Percentiles rank a stretch among this genome's conserved stretches.
Evolutionary conservation across 345 rosid genomes (phyloP).

Genomic region (Syzygium grande): DNA sequence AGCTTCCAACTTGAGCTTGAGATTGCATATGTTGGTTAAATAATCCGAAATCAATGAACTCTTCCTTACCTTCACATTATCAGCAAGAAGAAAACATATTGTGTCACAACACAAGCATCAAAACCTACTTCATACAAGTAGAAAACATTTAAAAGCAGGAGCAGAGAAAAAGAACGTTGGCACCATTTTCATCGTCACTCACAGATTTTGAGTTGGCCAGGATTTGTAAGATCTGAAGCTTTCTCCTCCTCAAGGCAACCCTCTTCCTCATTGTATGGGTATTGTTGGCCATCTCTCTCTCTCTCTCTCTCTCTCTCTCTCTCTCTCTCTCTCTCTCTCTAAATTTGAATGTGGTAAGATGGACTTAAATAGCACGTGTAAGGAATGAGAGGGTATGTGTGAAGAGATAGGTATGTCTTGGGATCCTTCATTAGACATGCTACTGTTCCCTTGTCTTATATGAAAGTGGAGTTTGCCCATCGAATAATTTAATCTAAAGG

Average conservation of each 20-base stretch:
- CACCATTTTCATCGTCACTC: neutral
- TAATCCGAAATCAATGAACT: slow-evolving; percentile 29
- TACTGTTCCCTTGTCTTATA: slow-evolving; percentile 17
- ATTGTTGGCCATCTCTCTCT: slow-evolving; percentile 25
- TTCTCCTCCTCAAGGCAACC: slow-evolving; percentile 25
- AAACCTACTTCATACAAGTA: neutral
- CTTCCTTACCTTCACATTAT: slow-evolving; percentile 29
- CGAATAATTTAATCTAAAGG: neutral
- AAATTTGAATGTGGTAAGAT: neutral
- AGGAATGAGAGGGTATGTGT: neutral
- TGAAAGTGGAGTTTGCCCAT: slow-evolving; percentile 11
- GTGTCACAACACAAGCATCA: neutral
- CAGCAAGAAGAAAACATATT: neutral
- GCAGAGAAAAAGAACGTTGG: neutral
- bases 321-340: neutral
- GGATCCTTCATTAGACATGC: slow-evolving; percentile 25
- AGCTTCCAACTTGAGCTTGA: slow-evolving; percentile 52
- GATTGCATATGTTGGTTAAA: slow-evolving; percentile 41
- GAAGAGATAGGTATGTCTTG: slow-evolving; percentile 8
- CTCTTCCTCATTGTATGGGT: slow-evolving; percentile 29
- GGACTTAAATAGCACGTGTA: slow-evolving; percentile 21
- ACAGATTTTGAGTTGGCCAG: slow-evolving; percentile 46
- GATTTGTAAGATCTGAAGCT: slow-evolving; percentile 36
- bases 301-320: slow-evolving; percentile 1
- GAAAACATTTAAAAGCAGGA: neutral